Percentiles rank a stretch among this genome's conserved stretches.
phyloP scores from a whole-genome alignment of 805 yeast species.

The Myxozyma sirexii region DNA sequence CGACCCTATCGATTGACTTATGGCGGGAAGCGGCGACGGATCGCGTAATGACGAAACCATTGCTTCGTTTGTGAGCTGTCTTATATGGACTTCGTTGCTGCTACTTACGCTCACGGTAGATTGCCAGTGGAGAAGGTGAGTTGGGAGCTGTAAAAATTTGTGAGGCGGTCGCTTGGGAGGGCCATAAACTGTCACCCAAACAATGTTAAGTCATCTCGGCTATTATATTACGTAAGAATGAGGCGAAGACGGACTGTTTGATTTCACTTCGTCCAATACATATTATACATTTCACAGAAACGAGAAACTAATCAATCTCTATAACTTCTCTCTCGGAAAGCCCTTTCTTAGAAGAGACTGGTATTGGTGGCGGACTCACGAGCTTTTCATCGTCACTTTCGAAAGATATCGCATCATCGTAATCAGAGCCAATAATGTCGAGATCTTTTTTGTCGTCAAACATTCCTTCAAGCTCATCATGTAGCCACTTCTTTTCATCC shows the following conservation, averaged over 20 bases:
- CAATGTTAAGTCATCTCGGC: too few relatives aligned
- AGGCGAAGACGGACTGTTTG: too few relatives aligned
- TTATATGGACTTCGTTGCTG: neutral
- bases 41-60: conserved; percentile 15
- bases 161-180: neutral
- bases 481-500: conserved; percentile 28
- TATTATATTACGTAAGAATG: too few relatives aligned
- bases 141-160: conserved; percentile 7
- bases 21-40: conserved; percentile 6
- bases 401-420: neutral
- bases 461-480: conserved; percentile 25
- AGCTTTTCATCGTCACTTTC: neutral
- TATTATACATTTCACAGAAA: too few relatives aligned
- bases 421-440: conserved; percentile 7
- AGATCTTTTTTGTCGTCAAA: conserved; percentile 3
- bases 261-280: too few relatives aligned
- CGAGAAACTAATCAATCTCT: neutral
- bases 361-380: too few relatives aligned
- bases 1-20: neutral
- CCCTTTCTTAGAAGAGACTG: neutral
- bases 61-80: neutral
- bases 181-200: neutral
- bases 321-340: neutral
- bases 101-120: neutral
- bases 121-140: neutral